These are phyloP conservation scores for Zygnema circumcarinatum DNA, from an alignment of 139 green algal species.

Conservation along the genomic window DNA sequence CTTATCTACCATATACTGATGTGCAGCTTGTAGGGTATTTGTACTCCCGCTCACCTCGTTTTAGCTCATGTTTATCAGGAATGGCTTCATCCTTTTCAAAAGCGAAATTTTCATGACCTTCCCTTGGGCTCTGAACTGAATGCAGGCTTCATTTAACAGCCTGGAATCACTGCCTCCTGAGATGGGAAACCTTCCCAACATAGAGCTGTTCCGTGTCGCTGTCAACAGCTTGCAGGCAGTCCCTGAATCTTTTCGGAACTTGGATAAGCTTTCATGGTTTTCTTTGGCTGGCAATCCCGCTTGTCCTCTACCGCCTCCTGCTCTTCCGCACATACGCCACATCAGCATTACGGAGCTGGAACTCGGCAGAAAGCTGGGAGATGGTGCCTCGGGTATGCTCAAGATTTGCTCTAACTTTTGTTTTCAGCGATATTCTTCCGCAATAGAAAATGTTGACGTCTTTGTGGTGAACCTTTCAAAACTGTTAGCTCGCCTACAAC, in stretches of 20 bases:
- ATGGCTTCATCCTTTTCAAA: no score
- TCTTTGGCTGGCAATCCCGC: constrained; percentile 78
- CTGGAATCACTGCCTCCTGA: constrained; percentile 68
- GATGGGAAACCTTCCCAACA: constrained; percentile 66
- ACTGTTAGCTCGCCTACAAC: neutral
- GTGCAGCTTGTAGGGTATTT: no score
- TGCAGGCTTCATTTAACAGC: constrained; percentile 81
- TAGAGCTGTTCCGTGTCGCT: constrained; percentile 82
- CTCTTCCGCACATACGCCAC: constrained; percentile 35
- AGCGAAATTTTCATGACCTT: no score
- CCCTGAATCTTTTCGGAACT: constrained; percentile 58
- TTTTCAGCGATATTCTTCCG: neutral
- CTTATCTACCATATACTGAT: no score
- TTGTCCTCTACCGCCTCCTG: constrained; percentile 58
- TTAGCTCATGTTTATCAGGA: no score
- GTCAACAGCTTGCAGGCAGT: constrained; percentile 64
- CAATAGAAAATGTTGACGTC: neutral
- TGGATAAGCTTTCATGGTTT: constrained; percentile 76
- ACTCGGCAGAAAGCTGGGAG: constrained; percentile 73
- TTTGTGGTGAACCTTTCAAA: neutral
- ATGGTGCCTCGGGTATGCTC: constrained; percentile 72
- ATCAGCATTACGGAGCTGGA: constrained; percentile 62
- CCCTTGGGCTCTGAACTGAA: no score
- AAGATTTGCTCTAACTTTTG: neutral
- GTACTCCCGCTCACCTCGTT: no score